These are phyloP conservation scores for Aspergillus piperis DNA, from an alignment of 2,329 filamentous ascomycete species.

Conservation along the genomic window DNA sequence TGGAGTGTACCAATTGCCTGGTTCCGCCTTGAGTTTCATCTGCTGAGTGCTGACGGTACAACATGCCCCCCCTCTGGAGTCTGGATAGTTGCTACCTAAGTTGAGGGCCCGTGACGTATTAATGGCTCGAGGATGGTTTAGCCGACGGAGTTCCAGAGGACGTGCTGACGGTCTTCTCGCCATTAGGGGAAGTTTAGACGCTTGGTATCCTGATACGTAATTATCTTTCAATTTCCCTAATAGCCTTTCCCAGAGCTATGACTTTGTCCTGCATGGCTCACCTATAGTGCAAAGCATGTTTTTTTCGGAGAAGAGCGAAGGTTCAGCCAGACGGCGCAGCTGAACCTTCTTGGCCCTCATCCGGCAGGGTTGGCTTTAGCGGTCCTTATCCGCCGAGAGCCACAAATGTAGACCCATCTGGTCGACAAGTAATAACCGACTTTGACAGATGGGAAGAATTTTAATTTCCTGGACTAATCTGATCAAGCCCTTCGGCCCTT, in stretches of 20 bases:
- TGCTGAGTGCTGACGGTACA: neutral
- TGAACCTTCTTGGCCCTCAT: conserved; percentile 1
- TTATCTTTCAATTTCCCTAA: neutral
- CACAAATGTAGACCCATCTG: neutral
- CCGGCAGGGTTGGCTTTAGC: neutral
- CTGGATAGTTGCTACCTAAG: neutral
- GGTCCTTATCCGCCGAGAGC: neutral
- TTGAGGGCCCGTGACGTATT: neutral
- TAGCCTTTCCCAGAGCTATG: neutral
- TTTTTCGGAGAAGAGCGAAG: conserved; percentile 8
- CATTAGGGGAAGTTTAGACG: neutral
- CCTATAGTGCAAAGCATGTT: neutral
- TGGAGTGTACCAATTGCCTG: neutral
- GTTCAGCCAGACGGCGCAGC: neutral
- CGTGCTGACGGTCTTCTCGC: neutral
- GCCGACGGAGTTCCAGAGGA: neutral
- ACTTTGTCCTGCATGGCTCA: neutral
- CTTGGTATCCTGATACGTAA: neutral
- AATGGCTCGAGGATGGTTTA: neutral
- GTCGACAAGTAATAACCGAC: neutral
- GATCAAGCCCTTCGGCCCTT: neutral
- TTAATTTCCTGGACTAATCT: neutral
- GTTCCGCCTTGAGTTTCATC: neutral
- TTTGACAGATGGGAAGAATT: neutral
- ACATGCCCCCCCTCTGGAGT: neutral